phyloP scores from a whole-genome alignment of 75 land plant species.

The Pseudotsuga menziesii region DNA sequence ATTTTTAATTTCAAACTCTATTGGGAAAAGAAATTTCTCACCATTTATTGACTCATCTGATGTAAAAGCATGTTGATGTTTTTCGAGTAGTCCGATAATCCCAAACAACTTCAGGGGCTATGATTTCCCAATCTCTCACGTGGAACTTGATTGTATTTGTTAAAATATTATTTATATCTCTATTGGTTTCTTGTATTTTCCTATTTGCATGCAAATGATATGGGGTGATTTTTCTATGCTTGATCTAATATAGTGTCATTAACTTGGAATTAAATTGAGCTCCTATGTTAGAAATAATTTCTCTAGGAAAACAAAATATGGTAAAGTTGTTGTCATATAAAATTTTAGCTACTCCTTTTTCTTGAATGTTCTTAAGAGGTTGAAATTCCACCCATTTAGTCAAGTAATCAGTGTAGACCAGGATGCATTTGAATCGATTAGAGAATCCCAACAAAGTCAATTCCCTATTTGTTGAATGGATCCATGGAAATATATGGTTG shows the following conservation, averaged over 20 bases:
- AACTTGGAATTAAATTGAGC: neutral
- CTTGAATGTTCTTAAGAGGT: too few relatives aligned
- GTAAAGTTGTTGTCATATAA: too few relatives aligned
- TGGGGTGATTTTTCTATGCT: neutral
- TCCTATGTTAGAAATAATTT: neutral
- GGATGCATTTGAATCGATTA: too few relatives aligned
- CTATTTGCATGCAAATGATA: neutral
- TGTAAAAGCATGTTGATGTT: neutral
- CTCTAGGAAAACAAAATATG: neutral
- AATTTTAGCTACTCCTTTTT: too few relatives aligned
- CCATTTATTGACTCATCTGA: neutral
- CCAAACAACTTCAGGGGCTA: neutral
- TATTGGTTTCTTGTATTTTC: neutral
- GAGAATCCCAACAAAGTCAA: too few relatives aligned
- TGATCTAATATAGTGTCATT: neutral
- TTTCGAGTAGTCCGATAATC: neutral
- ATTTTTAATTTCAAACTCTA: neutral
- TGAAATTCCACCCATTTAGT: too few relatives aligned
- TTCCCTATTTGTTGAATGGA: too few relatives aligned
- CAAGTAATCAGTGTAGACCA: too few relatives aligned
- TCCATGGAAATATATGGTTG: too few relatives aligned
- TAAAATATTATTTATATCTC: too few relatives aligned
- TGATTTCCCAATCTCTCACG: neutral
- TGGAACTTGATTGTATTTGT: neutral
- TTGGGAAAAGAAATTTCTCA: neutral